Evolutionary conservation across 179 eudicot species (phyloP).

Genomic region (Amaranthus tricolor): DNA sequence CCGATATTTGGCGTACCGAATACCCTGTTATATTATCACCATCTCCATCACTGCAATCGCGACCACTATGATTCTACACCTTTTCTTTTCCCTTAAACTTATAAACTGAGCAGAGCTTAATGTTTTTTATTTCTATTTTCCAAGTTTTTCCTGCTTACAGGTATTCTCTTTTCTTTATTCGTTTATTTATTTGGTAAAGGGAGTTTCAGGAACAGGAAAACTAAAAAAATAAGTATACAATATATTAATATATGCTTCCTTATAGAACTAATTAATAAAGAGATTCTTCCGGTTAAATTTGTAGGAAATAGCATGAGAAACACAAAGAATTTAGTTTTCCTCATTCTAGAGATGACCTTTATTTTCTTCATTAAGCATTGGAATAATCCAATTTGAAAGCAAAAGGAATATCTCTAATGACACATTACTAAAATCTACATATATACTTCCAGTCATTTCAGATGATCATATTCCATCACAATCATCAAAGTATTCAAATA

Average conservation of each 20-base stretch:
- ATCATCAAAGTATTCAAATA: background rate
- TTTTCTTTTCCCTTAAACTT: too few species aligned
- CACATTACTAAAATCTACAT: background rate
- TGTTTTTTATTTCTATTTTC: too few species aligned
- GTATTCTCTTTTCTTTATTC: too few species aligned
- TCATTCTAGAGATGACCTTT: slow-evolving; percentile 10
- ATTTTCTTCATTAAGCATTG: slow-evolving; percentile 16
- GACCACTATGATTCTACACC: too few species aligned
- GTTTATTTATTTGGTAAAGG: too few species aligned
- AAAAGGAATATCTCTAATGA: background rate
- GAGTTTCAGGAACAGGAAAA: too few species aligned
- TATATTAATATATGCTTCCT: slow-evolving; percentile 19
- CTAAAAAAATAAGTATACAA: too few species aligned
- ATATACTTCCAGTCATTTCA: background rate
- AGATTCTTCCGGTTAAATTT: slow-evolving; percentile 16
- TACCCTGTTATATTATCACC: too few species aligned
- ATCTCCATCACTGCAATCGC: too few species aligned
- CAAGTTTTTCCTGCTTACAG: too few species aligned
- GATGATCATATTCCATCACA: slow-evolving; percentile 7
- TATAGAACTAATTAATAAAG: slow-evolving; percentile 9
- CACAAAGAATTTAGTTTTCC: slow-evolving; percentile 22
- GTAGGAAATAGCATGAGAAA: slow-evolving; percentile 5
- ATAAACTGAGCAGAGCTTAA: too few species aligned
- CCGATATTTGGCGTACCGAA: too few species aligned
- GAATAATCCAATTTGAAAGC: slow-evolving; percentile 19